These are phyloP conservation scores for Biancaea sappan DNA, from an alignment of 306 rosid genomes.

Conservation along the genomic window DNA sequence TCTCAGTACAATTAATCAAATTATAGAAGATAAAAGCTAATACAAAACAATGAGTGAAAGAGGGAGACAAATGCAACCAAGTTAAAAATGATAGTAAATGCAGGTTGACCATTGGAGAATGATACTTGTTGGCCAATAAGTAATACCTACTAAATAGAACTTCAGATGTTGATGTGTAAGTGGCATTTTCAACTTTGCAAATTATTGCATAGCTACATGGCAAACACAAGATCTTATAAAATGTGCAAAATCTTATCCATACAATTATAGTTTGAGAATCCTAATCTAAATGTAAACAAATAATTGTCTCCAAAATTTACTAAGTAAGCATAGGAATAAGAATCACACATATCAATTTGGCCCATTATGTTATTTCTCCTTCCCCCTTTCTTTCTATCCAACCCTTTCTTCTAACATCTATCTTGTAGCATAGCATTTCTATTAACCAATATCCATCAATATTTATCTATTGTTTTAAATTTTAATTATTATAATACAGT, in stretches of 20 bases:
- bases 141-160: slow-evolving; percentile 66
- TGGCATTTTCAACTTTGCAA: slow-evolving; percentile 68
- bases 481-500: background rate
- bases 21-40: slow-evolving; percentile 1
- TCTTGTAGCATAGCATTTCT: background rate
- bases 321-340: slow-evolving; percentile 3
- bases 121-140: slow-evolving; percentile 4
- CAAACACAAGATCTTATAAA: slow-evolving; percentile 27
- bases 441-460: too few relatives aligned
- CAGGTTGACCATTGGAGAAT: background rate
- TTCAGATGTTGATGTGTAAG: slow-evolving; percentile 65
- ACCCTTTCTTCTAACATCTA: background rate
- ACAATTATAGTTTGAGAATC: slow-evolving; percentile 1
- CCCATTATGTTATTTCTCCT: background rate
- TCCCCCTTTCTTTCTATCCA: background rate
- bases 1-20: background rate
- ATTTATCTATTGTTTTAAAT: too few relatives aligned
- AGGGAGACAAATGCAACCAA: background rate
- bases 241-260: background rate
- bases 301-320: background rate
- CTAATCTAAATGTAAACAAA: background rate
- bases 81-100: background rate
- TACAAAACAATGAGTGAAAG: slow-evolving; percentile 3
- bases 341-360: background rate
- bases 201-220: slow-evolving; percentile 75